Base-by-base conservation (phyloP, 2,329 filamentous ascomycete species). In the Monilinia fructigena region DNA sequence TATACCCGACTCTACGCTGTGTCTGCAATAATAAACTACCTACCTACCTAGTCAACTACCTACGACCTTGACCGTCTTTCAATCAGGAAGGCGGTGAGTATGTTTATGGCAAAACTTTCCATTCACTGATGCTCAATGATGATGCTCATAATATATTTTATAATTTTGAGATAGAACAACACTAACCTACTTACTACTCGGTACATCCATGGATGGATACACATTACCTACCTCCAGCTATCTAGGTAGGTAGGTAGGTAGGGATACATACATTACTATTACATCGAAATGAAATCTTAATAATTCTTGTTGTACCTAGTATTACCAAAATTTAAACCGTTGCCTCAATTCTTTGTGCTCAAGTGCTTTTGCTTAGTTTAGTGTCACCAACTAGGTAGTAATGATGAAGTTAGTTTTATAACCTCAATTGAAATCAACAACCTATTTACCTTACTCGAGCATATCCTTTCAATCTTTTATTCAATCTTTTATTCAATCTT, bases 61-160 rank as follows among this genome's bases (percentile, higher is more conserved):
- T 28, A 28, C 28, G 28, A 28, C 28, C 28, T 28, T 28, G 28
- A 28, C 28, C 28, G 28, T 35, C 28, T 35, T 35, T 7, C 31
- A 6, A 35, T 35, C 31, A 35, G 10, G 31, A 48, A 60, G 42
- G 42, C 56, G 42, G 56, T 60, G 31, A 35, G 31, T 35, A 35
- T 35, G 7, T 35, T 11, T 18, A 8, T 14, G 56, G 56, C 56
- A 60, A 42, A 60, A 60, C 42, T 7, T 59, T 48, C 35, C 48
- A 18, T 31, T 8, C 5, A 35, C 48, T 60, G 23, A 23, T 23
- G 23, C n/a, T 8, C 5, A 35, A 60, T 60, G 56, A 60, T 60
- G 56, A 60, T 28, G 56, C 28, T 16, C 31, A 48, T 48, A 28
- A 23, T 4, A 26, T 47, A 26, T 23, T 23, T 40, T 7, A 47